Percentiles rank a stretch among this genome's conserved stretches.
These are phyloP conservation scores for Metschnikowia reukaufii DNA, from an alignment of 805 yeast species.

Conservation along the genomic window DNA sequence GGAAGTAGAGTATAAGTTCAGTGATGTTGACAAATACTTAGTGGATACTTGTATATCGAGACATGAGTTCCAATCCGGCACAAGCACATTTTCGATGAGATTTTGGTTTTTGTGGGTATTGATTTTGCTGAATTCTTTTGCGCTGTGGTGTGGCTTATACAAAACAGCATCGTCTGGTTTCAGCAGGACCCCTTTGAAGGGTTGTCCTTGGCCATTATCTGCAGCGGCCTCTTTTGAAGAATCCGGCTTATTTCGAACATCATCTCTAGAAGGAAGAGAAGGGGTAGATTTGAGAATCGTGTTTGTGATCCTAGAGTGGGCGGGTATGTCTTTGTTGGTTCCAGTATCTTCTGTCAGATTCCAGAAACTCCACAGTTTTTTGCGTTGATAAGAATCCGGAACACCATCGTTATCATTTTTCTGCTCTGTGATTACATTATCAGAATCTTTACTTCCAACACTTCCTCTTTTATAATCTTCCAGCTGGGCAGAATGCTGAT, in stretches of 20 bases:
- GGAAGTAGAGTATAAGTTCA: conserved; percentile 27
- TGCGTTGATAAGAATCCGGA: conserved; percentile 12
- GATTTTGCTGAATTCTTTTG: conserved; percentile 40
- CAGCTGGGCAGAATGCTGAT: not conserved
- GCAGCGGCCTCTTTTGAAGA: not conserved
- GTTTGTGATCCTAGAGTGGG: conserved; percentile 23
- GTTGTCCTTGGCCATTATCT: not conserved
- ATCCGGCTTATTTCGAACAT: not conserved
- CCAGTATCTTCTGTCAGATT: conserved; percentile 14
- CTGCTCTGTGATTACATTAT: not conserved
- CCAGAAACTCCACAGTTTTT: conserved; percentile 42
- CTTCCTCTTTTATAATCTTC: not conserved
- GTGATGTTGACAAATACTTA: conserved; percentile 15
- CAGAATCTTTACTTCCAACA: not conserved
- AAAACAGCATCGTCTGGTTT: conserved; percentile 42
- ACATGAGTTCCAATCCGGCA: conserved; percentile 44
- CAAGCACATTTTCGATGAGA: conserved; percentile 39
- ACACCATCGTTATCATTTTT: not conserved
- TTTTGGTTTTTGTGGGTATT: conserved; percentile 47
- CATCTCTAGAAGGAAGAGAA: conserved; percentile 22
- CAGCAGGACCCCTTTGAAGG: not conserved
- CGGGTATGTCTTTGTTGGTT: not conserved
- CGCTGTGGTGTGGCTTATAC: conserved; percentile 43
- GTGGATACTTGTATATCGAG: conserved; percentile 29
- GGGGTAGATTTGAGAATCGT: conserved; percentile 35